Evolutionary conservation across 805 yeast species (phyloP), one percentile per base, ranked within the genome.

Genomic region (Cyberlindnera subsufficiens): DNA sequence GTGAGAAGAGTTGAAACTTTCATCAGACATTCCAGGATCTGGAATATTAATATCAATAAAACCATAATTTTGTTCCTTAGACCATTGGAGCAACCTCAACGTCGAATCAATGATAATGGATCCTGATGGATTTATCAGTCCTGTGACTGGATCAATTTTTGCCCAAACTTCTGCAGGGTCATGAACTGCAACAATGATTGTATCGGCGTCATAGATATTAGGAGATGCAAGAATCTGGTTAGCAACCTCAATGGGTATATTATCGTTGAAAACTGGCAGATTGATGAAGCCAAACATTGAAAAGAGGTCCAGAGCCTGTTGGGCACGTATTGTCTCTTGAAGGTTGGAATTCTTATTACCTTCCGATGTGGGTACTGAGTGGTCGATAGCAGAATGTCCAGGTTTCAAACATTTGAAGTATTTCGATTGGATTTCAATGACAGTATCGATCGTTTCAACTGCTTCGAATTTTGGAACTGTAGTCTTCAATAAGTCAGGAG

Each of bases 121-220:
- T 1, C 84, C 75, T 37, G 77, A 73, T 14, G 89, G 71, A 49
- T 86, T 87, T 31, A 91, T 75, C 39, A 76, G 71, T 7, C 98
- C 98, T 9, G 85, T 78, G 5, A 80, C 63, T 0, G 96, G 86
- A 59, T 88, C 89, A 32, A 82, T 67, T 51, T 82, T 78, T 2
- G 95, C 96, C 96, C 96, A 89, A 6, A 93, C 74, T 45, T 88
- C 90, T 6, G 96, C 86, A 3, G 97, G 87, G 56, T 90, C 98
- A 62, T 90, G 98, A 16, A 90, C 78, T 6, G 86, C 60, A 8
- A 91, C 67, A 9, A 89, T 66, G 6, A 90, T 63, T 6, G 83
- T 77, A n/a, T 77, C 74, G 32, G 80, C 66, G 11, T 76, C 74
- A 59, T 78, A 78, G 20, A 90, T 74, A 42, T 78, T 74, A 10